These are phyloP conservation scores for Termitomyces sp. DNA, from an alignment of 768 basidiomycete genomes.

Conservation along the genomic window DNA sequence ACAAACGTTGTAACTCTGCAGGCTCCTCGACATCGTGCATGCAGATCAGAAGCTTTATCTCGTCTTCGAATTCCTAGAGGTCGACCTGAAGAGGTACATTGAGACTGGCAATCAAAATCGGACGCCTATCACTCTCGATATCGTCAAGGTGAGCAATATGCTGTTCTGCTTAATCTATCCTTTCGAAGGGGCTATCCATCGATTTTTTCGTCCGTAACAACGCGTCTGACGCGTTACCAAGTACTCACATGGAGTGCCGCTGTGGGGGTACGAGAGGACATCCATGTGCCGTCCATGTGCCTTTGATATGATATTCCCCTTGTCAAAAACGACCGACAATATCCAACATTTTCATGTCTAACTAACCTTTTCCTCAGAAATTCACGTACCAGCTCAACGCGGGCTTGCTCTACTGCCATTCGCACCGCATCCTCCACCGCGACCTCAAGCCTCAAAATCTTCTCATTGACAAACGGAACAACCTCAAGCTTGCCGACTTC, in stretches of 20 bases:
- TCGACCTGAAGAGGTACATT: slow-evolving; percentile 96
- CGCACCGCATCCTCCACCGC: slow-evolving; percentile 93
- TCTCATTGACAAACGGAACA: slow-evolving; percentile 83
- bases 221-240: slow-evolving; percentile 18
- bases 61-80: slow-evolving; percentile 96
- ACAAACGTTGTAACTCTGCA: slow-evolving; percentile 24
- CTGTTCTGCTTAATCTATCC: background rate
- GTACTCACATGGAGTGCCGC: background rate
- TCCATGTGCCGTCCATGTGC: background rate
- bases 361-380: slow-evolving; percentile 53
- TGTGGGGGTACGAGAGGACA: background rate
- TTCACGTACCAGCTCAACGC: slow-evolving; percentile 92
- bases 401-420: slow-evolving; percentile 91
- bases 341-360: background rate
- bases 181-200: background rate
- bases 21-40: slow-evolving; percentile 94
- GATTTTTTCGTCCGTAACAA: slow-evolving; percentile 5
- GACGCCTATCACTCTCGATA: slow-evolving; percentile 64
- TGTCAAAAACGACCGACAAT: background rate
- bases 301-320: background rate
- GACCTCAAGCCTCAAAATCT: slow-evolving; percentile 97
- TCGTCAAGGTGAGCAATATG: slow-evolving; percentile 67
- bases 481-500: slow-evolving; percentile 95
- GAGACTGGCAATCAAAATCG: slow-evolving; percentile 74
- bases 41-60: slow-evolving; percentile 96